A percentile compares a stretch with the other conserved stretches of the same genome.
phyloP scores from a whole-genome alignment of 306 rosid genomes.

The Citrullus mucosospermus region DNA sequence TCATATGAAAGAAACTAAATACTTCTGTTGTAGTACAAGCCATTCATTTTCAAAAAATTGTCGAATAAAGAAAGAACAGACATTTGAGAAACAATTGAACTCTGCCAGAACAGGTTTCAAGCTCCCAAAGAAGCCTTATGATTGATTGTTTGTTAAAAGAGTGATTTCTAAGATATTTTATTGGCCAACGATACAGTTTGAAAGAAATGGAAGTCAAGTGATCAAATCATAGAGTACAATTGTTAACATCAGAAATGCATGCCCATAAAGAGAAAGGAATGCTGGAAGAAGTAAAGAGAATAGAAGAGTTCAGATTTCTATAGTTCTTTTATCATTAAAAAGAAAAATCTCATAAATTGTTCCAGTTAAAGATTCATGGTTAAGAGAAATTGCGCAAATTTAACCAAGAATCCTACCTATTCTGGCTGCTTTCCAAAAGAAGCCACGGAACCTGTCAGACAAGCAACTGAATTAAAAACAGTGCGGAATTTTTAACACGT shows the following conservation, averaged over 20 bases:
- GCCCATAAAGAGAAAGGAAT: background rate
- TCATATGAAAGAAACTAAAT: background rate
- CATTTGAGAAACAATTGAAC: background rate
- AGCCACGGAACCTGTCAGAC: conserved; percentile 45
- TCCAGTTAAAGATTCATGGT: background rate
- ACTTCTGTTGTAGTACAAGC: background rate
- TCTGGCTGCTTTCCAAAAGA: conserved; percentile 74
- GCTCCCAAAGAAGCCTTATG: background rate
- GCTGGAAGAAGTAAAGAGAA: background rate
- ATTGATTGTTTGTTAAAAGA: background rate
- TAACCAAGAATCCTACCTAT: conserved; percentile 26
- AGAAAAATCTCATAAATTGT: background rate
- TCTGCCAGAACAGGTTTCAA: background rate
- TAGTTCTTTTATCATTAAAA: background rate
- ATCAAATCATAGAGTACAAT: background rate
- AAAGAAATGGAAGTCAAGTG: background rate
- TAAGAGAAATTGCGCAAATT: background rate
- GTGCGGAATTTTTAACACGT: background rate
- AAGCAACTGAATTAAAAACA: background rate
- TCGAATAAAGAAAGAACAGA: background rate
- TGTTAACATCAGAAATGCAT: background rate
- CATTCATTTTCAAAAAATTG: background rate
- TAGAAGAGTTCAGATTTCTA: background rate
- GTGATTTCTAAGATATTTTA: background rate
- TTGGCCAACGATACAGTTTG: background rate